Conservation (phyloP, 495 filamentous ascomycete genomes). For the Xylaria cubensis region DNA sequence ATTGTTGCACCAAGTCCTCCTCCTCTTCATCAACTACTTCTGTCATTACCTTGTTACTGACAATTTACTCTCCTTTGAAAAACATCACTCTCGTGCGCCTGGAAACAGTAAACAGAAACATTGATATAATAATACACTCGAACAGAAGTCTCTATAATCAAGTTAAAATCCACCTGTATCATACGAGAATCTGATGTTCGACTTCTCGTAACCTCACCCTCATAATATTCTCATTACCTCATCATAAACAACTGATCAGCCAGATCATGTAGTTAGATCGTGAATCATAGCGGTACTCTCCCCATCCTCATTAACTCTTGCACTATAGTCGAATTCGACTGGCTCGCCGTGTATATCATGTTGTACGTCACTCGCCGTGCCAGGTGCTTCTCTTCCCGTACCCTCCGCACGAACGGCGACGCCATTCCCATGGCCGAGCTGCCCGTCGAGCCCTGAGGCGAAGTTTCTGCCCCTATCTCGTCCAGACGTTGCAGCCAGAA, state of each 20-base stretch:
- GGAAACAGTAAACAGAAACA: not conserved
- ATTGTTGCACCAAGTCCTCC: not conserved
- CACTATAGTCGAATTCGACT: slow-evolving; percentile 27
- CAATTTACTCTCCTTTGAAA: too few relatives aligned
- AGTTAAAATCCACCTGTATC: slow-evolving; percentile 12
- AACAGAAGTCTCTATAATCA: slow-evolving; percentile 11
- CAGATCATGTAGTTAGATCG: not conserved
- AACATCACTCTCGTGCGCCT: not conserved
- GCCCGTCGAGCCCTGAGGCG: not conserved
- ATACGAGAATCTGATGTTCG: slow-evolving; percentile 20
- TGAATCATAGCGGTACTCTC: slow-evolving; percentile 22
- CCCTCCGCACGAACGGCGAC: slow-evolving; percentile 22
- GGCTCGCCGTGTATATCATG: slow-evolving; percentile 28
- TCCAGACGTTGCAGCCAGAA: slow-evolving; percentile 34
- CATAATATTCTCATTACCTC: not conserved
- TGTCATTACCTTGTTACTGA: too few relatives aligned
- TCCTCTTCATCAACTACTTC: not conserved
- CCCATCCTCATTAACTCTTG: slow-evolving; percentile 27
- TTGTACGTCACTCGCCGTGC: slow-evolving; percentile 27
- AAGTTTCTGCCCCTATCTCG: slow-evolving; percentile 30
- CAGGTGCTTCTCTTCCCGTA: slow-evolving; percentile 24
- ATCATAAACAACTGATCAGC: not conserved
- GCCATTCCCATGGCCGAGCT: slow-evolving; percentile 10
- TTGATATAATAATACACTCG: not conserved
- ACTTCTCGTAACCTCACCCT: slow-evolving; percentile 23